Base-by-base conservation (phyloP, 345 rosid species). In the Xanthoceras sorbifolium region DNA sequence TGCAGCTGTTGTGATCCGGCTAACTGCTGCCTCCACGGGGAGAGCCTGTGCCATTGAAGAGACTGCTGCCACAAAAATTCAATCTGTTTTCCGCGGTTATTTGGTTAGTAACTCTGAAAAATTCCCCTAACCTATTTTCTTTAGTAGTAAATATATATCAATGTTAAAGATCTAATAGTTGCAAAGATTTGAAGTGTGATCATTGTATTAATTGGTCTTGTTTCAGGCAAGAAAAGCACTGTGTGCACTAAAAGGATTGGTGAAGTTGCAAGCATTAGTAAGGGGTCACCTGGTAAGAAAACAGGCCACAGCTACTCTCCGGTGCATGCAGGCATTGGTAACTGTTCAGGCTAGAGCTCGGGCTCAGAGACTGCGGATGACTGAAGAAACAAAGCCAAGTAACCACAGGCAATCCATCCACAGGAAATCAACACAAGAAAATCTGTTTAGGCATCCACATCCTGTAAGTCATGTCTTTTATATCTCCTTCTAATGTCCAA, bases 281-380 rank as follows among this genome's bases (percentile, higher is more conserved):
- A 92, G 99, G 75, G 98, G 98, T 68, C 93, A 92, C 82, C 84
- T 93, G 64, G 98, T 93, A 67, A 89, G 98, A 80, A 93, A 93
- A 81, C 97, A 87, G 82, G 99, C 94, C 74, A 90, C 86, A 3
- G 94, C 91, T 71, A 96, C 99, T 2, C 92, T 96, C 61, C 52
- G 91, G 57, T 89, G 97, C 83, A 95, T 95, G 94, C 94, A 93
- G 76, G 96, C 98, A 22, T 86, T 92, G 83, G 84, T 91, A 22
- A 85, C 94, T 17, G 95, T 87, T 69, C 97, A 96, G 81, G 86
- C 91, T n/a, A 86, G 93, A 70, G 94, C 93, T 71, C 86, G 87
- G 23, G 91, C 90, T 72, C 94, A 89, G 78, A 85, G 97, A 82
- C 84, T 92, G 23, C 84, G 79, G 59, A 69, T 84, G 89, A 76